A percentile compares a stretch with the other conserved stretches of the same genome.
Evolutionary conservation across 345 rosid genomes (phyloP).

Genomic region (Brassica nigra): DNA sequence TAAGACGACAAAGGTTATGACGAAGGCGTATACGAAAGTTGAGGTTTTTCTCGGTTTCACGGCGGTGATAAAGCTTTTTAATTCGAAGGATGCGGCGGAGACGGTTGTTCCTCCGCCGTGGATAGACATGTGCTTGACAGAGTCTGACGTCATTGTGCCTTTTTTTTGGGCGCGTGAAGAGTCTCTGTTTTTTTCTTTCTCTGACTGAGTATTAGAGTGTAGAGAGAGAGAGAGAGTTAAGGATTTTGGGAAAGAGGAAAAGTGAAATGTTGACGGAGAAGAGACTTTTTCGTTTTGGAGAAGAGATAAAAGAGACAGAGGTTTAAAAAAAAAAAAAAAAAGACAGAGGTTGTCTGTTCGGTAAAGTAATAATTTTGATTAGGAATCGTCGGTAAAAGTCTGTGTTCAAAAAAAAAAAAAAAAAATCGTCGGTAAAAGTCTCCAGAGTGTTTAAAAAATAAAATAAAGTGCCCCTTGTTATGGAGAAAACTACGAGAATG

Average conservation of each 20-base stretch:
- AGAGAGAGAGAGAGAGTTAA: not conserved
- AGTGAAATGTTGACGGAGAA: conserved; percentile 15
- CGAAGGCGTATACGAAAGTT: conserved; percentile 63
- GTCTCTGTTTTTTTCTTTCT: not conserved
- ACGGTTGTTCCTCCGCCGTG: conserved; percentile 42
- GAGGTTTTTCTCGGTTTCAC: conserved; percentile 57
- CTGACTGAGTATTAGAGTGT: not conserved
- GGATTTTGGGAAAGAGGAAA: conserved; percentile 10
- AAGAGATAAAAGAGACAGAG: not conserved
- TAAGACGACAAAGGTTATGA: conserved; percentile 64
- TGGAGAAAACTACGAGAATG: conserved; percentile 5
- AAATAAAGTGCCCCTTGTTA: not conserved
- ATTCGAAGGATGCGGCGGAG: conserved; percentile 46
- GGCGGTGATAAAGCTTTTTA: conserved; percentile 48
- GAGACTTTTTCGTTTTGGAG: not conserved
- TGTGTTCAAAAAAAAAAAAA: not conserved
- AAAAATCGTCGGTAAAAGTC: conserved; percentile 25
- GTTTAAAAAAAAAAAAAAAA: too few species aligned
- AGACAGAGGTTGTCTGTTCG: conserved; percentile 19
- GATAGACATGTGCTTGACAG: conserved; percentile 49
- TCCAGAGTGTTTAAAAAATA: not conserved
- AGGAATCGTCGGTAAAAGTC: conserved; percentile 12
- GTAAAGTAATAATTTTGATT: conserved; percentile 31
- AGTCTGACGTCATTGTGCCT: conserved; percentile 55
- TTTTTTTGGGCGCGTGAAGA: conserved; percentile 17